Conservation (phyloP, 2,329 filamentous ascomycete genomes). For the Alternaria incomplexa region DNA sequence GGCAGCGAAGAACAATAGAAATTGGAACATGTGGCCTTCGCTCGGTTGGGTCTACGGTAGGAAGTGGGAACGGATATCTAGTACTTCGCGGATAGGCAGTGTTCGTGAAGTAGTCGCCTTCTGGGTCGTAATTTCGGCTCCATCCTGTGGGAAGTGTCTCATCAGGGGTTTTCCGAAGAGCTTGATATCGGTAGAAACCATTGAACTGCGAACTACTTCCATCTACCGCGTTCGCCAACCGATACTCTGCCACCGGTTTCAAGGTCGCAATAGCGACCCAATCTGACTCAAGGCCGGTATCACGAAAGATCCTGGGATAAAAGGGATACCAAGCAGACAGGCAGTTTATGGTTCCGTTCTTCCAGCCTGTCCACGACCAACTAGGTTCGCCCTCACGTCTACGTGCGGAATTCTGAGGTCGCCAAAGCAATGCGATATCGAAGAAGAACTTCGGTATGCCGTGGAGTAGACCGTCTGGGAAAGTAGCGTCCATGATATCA, state of each 20-base stretch:
- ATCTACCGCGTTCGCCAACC: not conserved
- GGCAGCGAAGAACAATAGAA: not conserved
- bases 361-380: not conserved
- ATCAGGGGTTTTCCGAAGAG: not conserved
- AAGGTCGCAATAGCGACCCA: not conserved
- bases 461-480: not conserved
- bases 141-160: not conserved
- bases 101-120: not conserved
- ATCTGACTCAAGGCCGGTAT: not conserved
- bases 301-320: not conserved
- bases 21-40: not conserved
- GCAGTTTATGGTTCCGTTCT: not conserved
- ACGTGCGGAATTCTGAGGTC: not conserved
- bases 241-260: not conserved
- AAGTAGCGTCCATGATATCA: not conserved
- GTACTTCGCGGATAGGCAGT: not conserved
- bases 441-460: not conserved
- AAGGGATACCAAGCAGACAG: not conserved
- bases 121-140: not conserved
- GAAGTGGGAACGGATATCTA: not conserved
- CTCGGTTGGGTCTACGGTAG: not conserved
- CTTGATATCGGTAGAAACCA: not conserved
- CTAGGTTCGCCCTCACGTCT: not conserved
- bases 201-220: not conserved
- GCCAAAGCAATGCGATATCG: not conserved